Evolutionary conservation across 495 filamentous ascomycete genomes (phyloP).

Genomic region (Chlorociboria aeruginascens): DNA sequence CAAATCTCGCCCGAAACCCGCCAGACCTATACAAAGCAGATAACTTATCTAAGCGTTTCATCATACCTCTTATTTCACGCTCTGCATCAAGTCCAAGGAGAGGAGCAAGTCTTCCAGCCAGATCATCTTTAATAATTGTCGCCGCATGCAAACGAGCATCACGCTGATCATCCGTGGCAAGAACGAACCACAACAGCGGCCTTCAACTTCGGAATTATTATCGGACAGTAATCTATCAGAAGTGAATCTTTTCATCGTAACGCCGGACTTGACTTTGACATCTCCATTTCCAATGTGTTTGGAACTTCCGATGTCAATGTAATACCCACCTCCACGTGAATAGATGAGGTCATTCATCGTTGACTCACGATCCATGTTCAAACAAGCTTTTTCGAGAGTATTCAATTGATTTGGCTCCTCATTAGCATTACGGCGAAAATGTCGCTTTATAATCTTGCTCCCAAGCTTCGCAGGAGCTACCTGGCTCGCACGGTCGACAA

Average conservation of each 20-base stretch:
- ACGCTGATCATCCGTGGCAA: conserved; percentile 50
- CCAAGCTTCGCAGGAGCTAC: not conserved
- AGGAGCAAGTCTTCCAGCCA: too few relatives aligned
- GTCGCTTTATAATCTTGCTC: not conserved
- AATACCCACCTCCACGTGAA: conserved; percentile 51
- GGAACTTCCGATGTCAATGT: conserved; percentile 48
- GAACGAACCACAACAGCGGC: conserved; percentile 51
- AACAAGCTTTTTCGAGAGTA: conserved; percentile 34
- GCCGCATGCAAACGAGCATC: too few relatives aligned
- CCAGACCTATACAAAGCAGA: too few relatives aligned
- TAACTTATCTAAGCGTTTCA: too few relatives aligned
- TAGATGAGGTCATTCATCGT: conserved; percentile 40
- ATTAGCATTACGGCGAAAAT: conserved; percentile 27
- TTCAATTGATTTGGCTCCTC: conserved; percentile 33
- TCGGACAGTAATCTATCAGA: conserved; percentile 37
- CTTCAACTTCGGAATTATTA: conserved; percentile 39
- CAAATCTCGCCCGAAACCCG: too few relatives aligned
- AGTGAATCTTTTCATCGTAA: conserved; percentile 33
- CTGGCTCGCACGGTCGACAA: not conserved
- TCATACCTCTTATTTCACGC: too few relatives aligned
- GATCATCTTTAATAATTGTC: too few relatives aligned
- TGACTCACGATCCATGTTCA: conserved; percentile 43
- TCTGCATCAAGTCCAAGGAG: too few relatives aligned
- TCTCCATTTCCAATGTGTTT: conserved; percentile 48
- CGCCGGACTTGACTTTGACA: conserved; percentile 33